phyloP scores from a whole-genome alignment of 108 stramenopile species.

The Fistulifera solaris region DNA sequence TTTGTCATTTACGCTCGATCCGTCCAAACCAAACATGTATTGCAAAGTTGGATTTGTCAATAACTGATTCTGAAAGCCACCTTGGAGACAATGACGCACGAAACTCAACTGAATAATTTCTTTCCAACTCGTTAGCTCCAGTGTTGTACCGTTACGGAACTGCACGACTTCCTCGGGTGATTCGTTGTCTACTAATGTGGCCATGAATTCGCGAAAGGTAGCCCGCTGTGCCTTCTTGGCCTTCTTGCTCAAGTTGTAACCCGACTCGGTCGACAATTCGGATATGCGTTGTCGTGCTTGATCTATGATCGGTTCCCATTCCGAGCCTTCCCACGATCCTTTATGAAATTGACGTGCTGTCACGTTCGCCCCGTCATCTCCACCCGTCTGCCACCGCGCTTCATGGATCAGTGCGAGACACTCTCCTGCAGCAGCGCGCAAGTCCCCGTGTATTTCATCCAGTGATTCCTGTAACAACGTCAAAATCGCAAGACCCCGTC shows the following conservation, averaged over 20 bases:
- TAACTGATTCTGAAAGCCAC: constrained; percentile 75
- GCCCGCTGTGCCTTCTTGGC: constrained; percentile 71
- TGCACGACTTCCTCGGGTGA: constrained; percentile 36
- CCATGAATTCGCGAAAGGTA: constrained; percentile 71
- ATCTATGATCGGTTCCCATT: constrained; percentile 69
- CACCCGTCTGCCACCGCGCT: constrained; percentile 51
- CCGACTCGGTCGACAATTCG: constrained; percentile 58
- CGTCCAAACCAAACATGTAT: constrained; percentile 59
- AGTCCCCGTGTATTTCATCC: constrained; percentile 20
- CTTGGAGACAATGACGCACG: constrained; percentile 73
- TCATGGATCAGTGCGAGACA: constrained; percentile 74
- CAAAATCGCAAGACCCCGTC: constrained; percentile 55
- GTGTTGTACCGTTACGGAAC: constrained; percentile 49
- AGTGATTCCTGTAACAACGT: constrained; percentile 46
- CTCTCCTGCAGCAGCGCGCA: constrained; percentile 68
- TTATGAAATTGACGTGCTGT: constrained; percentile 41
- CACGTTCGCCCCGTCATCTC: constrained; percentile 29
- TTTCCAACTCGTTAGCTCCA: constrained; percentile 53
- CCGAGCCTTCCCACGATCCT: constrained; percentile 78
- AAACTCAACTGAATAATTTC: constrained; percentile 74
- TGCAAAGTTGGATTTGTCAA: constrained; percentile 72
- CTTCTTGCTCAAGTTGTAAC: constrained; percentile 70
- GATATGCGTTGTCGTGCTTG: constrained; percentile 68
- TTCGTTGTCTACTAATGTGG: constrained; percentile 77
- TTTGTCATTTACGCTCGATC: constrained; percentile 21